Conservation (phyloP, 2,329 filamentous ascomycete species). For the Colletotrichum godetiae region DNA sequence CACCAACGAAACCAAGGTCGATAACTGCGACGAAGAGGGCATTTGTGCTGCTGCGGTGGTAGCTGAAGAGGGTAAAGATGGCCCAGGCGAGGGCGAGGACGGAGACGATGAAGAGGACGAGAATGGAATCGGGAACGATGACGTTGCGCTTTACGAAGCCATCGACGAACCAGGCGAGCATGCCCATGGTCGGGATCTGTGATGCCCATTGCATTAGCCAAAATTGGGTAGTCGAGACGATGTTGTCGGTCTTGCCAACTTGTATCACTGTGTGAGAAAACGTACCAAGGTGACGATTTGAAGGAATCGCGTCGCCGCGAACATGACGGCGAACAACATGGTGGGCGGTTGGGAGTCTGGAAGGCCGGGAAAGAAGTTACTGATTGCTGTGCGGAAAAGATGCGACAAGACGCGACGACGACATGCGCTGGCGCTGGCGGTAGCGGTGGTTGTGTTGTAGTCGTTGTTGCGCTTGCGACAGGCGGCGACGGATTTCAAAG, state of each 20-base stretch:
- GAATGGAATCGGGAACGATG: slow-evolving; percentile 71
- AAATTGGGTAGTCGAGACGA: no score
- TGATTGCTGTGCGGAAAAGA: neutral
- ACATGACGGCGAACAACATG: slow-evolving; percentile 74
- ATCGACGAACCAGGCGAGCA: slow-evolving; percentile 75
- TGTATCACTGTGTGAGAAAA: slow-evolving; percentile 3
- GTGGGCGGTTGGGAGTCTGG: slow-evolving; percentile 39
- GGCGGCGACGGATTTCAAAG: neutral
- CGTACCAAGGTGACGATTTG: slow-evolving; percentile 73
- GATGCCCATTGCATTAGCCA: no score
- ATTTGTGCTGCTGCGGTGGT: slow-evolving; percentile 71
- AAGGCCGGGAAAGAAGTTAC: neutral
- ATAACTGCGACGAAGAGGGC: slow-evolving; percentile 70
- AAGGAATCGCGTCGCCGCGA: slow-evolving; percentile 70
- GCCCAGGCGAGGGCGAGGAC: slow-evolving; percentile 73
- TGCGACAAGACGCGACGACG: neutral
- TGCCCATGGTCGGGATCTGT: slow-evolving; percentile 74
- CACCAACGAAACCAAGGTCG: slow-evolving; percentile 72
- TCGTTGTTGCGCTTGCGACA: slow-evolving; percentile 11
- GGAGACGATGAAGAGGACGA: slow-evolving; percentile 75
- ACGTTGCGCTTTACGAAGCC: slow-evolving; percentile 66
- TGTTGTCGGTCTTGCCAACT: neutral
- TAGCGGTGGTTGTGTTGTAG: neutral
- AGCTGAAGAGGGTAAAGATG: slow-evolving; percentile 73
- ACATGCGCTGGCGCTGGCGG: slow-evolving; percentile 8